Evolutionary conservation across 331 rosid species (phyloP).

Genomic region (Cydonia oblonga): DNA sequence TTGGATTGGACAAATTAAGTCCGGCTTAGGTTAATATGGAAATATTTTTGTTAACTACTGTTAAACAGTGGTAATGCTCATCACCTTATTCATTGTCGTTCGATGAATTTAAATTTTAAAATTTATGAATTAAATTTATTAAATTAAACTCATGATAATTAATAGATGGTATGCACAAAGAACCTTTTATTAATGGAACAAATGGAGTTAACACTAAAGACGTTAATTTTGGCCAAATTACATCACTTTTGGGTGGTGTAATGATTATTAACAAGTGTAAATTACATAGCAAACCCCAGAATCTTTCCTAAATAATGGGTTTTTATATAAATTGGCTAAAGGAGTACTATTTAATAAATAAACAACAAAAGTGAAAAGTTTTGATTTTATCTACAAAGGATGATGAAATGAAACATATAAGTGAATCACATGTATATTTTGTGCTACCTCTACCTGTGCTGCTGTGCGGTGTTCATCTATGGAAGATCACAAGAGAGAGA

Average conservation of each 20-base stretch:
- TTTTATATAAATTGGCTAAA: not conserved
- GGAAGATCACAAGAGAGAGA: not conserved
- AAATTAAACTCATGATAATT: not conserved
- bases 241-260: not conserved
- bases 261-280: not conserved
- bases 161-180: not conserved
- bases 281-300: not conserved
- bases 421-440: not conserved
- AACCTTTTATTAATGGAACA: not conserved
- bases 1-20: not conserved
- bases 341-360: not conserved
- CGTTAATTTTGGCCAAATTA: not conserved
- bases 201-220: not conserved
- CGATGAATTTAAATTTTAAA: too few species aligned
- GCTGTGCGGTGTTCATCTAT: not conserved
- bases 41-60: too few species aligned
- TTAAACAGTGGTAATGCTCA: too few species aligned
- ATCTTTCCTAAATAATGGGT: not conserved
- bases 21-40: not conserved
- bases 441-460: not conserved
- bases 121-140: too few species aligned
- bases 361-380: not conserved
- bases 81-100: too few species aligned
- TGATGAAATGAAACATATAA: not conserved
- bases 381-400: not conserved